These are phyloP conservation scores for Centella asiatica DNA, from an alignment of 129 eudicot genomes.

Conservation along the genomic window DNA sequence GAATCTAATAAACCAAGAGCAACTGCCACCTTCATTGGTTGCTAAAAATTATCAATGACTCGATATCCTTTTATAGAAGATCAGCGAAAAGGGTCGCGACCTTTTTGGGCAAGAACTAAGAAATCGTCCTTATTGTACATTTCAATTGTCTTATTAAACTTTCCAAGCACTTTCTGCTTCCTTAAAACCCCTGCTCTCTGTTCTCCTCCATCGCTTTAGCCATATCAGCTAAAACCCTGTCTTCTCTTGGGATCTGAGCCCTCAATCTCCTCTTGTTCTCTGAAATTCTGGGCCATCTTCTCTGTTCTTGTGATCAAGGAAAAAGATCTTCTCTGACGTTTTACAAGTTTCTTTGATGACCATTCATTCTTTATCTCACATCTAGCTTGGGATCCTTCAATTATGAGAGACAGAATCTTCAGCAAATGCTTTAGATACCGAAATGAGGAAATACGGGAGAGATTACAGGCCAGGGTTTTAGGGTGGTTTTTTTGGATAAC, in stretches of 20 bases:
- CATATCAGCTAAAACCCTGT: conserved; percentile 15
- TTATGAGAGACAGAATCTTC: conserved; percentile 26
- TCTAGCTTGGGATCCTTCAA: conserved; percentile 17
- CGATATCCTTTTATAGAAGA: conserved; percentile 29
- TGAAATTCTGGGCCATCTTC: background rate
- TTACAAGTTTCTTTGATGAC: conserved; percentile 1
- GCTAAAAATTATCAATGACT: conserved; percentile 34
- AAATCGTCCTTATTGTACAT: conserved; percentile 26
- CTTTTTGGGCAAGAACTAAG: conserved; percentile 31
- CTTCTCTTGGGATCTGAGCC: conserved; percentile 3
- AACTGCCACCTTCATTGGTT: conserved; percentile 49
- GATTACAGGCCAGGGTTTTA: conserved; percentile 28
- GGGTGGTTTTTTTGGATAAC: conserved; percentile 40
- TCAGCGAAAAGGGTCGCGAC: conserved; percentile 36
- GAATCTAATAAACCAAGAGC: conserved; percentile 50
- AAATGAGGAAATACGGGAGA: conserved; percentile 23
- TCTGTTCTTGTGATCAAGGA: background rate
- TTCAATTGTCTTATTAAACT: conserved; percentile 20
- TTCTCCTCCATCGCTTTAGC: conserved; percentile 17
- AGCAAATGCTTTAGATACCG: conserved; percentile 35
- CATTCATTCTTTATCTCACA: conserved; percentile 6
- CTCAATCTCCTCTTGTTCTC: background rate
- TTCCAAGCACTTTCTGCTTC: conserved; percentile 19
- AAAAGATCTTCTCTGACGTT: conserved; percentile 2
- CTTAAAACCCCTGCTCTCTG: conserved; percentile 26